Conservation (phyloP, 805 yeast species). For the Spathaspora arborariae region DNA sequence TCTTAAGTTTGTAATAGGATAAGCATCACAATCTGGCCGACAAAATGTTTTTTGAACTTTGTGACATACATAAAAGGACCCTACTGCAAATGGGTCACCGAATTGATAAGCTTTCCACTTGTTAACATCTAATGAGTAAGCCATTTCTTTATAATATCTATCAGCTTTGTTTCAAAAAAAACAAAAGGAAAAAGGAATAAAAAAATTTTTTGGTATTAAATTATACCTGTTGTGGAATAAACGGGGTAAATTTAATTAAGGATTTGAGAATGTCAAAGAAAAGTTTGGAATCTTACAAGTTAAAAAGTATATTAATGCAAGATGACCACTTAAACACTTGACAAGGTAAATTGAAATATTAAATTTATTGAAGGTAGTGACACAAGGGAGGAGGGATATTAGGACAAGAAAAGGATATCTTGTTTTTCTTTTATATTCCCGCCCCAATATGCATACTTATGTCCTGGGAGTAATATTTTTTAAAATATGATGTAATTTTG, state of each 20-base stretch:
- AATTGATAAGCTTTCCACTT: slow-evolving; percentile 65
- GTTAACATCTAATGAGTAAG: slow-evolving; percentile 40
- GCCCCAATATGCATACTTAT: neutral
- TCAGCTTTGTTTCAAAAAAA: neutral
- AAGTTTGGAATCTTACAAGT: neutral
- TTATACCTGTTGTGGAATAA: neutral
- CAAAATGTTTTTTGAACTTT: slow-evolving; percentile 44
- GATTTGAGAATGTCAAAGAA: neutral
- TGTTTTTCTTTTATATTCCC: neutral
- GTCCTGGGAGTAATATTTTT: neutral
- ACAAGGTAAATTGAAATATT: neutral
- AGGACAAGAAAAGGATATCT: neutral
- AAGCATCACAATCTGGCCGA: slow-evolving; percentile 65
- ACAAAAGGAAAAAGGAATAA: neutral
- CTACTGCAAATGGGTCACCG: slow-evolving; percentile 63
- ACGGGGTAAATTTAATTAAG: neutral
- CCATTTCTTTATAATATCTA: slow-evolving; percentile 18
- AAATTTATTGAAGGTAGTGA: neutral
- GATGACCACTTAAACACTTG: neutral
- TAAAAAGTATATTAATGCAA: neutral
- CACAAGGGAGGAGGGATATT: neutral
- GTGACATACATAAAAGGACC: slow-evolving; percentile 52
- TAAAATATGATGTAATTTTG: neutral
- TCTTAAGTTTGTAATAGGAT: slow-evolving; percentile 39
- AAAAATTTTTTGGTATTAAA: neutral